Percentiles rank a stretch among this genome's conserved stretches.
These are phyloP conservation scores for Chaetomiaceae sp. DNA, from an alignment of 2,329 filamentous ascomycete species.

Conservation along the genomic window DNA sequence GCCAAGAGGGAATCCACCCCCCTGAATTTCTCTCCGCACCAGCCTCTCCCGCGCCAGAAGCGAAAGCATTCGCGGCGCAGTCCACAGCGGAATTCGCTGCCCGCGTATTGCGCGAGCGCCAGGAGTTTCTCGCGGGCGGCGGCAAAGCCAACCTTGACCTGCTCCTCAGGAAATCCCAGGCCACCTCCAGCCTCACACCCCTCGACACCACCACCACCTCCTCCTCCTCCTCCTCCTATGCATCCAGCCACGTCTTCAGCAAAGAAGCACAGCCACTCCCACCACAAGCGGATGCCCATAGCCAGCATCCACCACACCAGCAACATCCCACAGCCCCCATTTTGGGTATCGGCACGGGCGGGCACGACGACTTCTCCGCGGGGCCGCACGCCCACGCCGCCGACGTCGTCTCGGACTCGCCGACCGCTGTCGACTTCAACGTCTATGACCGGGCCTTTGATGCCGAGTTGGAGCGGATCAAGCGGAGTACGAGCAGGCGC, in stretches of 20 bases:
- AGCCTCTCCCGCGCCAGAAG: conserved; percentile 18
- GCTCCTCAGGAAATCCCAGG: neutral
- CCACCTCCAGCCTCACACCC: neutral
- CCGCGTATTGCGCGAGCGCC: conserved; percentile 42
- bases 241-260: no score
- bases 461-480: conserved; percentile 71
- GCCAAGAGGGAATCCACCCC: neutral
- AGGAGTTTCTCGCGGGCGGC: conserved; percentile 32
- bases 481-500: conserved; percentile 17
- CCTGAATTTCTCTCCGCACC: neutral
- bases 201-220: neutral
- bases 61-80: neutral
- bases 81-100: conserved; percentile 44
- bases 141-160: conserved; percentile 10
- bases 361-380: conserved; percentile 41
- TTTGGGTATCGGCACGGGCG: conserved; percentile 70
- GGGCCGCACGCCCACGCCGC: conserved; percentile 33
- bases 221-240: conserved; percentile 55
- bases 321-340: no score
- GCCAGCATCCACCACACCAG: no score
- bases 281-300: no score
- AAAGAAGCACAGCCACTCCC: no score
- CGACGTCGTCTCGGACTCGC: conserved; percentile 71
- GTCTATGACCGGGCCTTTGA: conserved; percentile 87
- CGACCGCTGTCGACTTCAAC: conserved; percentile 74